These are phyloP conservation scores for Gamsiella multidivaricata DNA, from an alignment of 192 early-diverging fungal genomes.

Conservation along the genomic window DNA sequence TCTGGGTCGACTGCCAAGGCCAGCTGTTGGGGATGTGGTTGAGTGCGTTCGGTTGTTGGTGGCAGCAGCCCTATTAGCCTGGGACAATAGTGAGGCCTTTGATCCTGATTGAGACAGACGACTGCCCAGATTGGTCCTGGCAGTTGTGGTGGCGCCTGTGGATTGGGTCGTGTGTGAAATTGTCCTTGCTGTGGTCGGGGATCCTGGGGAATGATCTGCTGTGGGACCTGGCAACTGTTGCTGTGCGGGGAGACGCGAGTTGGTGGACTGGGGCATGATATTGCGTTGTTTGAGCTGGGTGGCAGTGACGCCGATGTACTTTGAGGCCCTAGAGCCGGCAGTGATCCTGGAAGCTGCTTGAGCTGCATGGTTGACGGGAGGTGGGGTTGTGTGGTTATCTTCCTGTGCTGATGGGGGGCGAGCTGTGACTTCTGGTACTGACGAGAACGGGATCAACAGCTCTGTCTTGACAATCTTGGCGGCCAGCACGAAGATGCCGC, in stretches of 20 bases:
- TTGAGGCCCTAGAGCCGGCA: constrained; percentile 65
- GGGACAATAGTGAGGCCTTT: constrained; percentile 8
- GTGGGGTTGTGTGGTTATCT: constrained; percentile 23
- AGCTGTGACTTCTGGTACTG: constrained; percentile 7
- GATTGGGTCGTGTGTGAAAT: background rate
- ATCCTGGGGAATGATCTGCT: background rate
- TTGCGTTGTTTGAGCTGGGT: constrained; percentile 60
- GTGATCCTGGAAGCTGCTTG: constrained; percentile 60
- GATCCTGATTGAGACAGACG: constrained; percentile 21
- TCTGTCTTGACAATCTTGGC: constrained; percentile 62
- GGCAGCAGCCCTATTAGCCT: background rate
- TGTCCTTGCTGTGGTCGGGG: constrained; percentile 6
- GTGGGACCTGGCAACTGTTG: background rate
- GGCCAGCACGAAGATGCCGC: constrained; percentile 79
- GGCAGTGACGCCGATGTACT: constrained; percentile 66
- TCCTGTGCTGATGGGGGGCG: constrained; percentile 24
- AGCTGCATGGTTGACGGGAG: constrained; percentile 49
- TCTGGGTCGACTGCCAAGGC: constrained; percentile 15
- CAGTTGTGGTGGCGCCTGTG: constrained; percentile 22
- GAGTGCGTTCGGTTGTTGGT: constrained; percentile 6
- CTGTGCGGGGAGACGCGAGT: background rate
- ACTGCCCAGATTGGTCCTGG: constrained; percentile 4
- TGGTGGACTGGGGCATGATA: constrained; percentile 32
- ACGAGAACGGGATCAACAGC: constrained; percentile 14
- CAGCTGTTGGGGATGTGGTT: constrained; percentile 12